These are phyloP conservation scores for Butyriboletus loyo DNA, from an alignment of 768 basidiomycete genomes.

Conservation along the genomic window DNA sequence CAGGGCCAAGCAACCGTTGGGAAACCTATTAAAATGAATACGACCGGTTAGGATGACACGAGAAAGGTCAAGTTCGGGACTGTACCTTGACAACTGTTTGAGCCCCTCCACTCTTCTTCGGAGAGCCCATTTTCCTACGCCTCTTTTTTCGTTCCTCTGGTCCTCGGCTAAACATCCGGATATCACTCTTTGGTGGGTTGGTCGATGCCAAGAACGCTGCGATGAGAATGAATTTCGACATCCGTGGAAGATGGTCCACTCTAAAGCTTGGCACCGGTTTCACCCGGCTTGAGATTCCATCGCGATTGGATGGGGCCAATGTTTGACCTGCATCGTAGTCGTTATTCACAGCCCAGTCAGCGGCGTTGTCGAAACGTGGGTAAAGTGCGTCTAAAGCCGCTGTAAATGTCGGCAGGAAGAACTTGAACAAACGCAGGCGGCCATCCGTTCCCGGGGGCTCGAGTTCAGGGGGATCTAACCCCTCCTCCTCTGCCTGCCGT, in stretches of 20 bases:
- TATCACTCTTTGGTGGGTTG: constrained; percentile 77
- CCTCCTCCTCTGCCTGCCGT: constrained; percentile 22
- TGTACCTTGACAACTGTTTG: constrained; percentile 48
- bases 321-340: constrained; percentile 35
- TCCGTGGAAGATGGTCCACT: constrained; percentile 48
- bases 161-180: constrained; percentile 80
- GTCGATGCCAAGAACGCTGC: constrained; percentile 81
- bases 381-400: constrained; percentile 64
- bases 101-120: constrained; percentile 33
- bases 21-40: constrained; percentile 46
- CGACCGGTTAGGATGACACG: background rate
- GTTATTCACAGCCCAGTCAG: constrained; percentile 57
- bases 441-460: constrained; percentile 50
- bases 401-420: constrained; percentile 62
- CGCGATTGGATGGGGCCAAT: background rate
- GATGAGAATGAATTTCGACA: constrained; percentile 73
- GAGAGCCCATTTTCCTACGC: constrained; percentile 40
- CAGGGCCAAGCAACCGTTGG: constrained; percentile 77
- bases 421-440: constrained; percentile 61
- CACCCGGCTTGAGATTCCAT: background rate
- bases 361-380: constrained; percentile 63
- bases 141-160: constrained; percentile 61
- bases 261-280: constrained; percentile 13
- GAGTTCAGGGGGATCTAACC: constrained; percentile 26
- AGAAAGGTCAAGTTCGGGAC: background rate